Percentiles rank a stretch among this genome's conserved stretches.
These are phyloP conservation scores for Skeletonema grethae DNA, from an alignment of 108 stramenopile genomes.

Conservation along the genomic window DNA sequence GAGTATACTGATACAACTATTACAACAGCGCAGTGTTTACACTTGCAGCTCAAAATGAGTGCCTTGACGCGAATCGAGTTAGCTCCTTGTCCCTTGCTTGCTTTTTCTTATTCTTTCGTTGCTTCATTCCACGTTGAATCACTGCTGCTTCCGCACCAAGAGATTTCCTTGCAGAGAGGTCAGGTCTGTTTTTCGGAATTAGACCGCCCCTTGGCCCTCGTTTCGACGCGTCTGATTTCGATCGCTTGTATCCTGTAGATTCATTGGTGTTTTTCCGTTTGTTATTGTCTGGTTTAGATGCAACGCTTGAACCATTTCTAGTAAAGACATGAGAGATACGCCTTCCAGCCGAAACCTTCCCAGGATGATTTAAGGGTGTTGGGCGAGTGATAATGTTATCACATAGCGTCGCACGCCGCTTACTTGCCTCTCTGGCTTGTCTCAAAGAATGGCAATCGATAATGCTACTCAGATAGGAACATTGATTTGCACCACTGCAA, in stretches of 20 bases:
- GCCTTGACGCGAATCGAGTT: conserved; percentile 12
- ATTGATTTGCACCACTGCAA: not conserved
- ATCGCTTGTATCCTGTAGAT: not conserved
- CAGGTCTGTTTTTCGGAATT: conserved; percentile 20
- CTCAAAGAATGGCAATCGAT: conserved; percentile 42
- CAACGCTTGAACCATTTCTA: conserved; percentile 6
- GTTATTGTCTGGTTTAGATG: not conserved
- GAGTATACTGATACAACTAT: not conserved
- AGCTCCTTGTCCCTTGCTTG: conserved; percentile 37
- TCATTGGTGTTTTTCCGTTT: not conserved
- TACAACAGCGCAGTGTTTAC: not conserved
- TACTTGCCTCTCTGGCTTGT: conserved; percentile 38
- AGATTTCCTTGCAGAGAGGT: conserved; percentile 33
- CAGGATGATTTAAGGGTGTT: conserved; percentile 29
- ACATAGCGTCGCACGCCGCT: conserved; percentile 17
- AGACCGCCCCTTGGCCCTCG: conserved; percentile 35
- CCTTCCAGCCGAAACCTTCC: conserved; percentile 23
- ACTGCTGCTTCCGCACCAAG: conserved; percentile 21
- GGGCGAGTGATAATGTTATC: conserved; percentile 12
- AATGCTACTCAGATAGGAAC: conserved; percentile 42
- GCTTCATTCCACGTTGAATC: conserved; percentile 33
- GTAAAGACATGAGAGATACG: conserved; percentile 28
- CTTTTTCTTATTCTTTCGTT: conserved; percentile 51
- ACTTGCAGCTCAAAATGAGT: conserved; percentile 7
- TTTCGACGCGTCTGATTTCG: not conserved